Conservation (phyloP, 2,329 filamentous ascomycete genomes). For the Aspergillus pseudoglaucus region DNA sequence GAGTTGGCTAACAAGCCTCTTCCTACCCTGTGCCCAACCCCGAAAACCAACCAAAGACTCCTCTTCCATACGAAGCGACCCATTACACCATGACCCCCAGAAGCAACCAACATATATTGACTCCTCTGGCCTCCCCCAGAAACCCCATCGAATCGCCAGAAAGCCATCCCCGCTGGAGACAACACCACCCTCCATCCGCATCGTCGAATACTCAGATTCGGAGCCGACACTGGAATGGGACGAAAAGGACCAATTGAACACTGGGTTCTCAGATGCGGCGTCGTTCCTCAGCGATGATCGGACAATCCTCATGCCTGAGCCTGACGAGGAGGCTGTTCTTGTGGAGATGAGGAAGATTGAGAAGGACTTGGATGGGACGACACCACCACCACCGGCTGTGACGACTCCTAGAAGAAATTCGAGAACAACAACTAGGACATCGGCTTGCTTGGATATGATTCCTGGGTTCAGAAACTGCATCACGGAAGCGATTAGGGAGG, state of each 20-base stretch:
- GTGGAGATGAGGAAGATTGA: background rate
- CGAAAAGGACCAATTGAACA: background rate
- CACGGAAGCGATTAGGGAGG: background rate
- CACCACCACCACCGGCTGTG: background rate
- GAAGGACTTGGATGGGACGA: background rate
- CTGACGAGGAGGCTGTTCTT: background rate
- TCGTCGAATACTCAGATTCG: background rate
- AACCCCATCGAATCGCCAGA: background rate
- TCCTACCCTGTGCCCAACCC: background rate
- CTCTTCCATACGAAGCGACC: background rate
- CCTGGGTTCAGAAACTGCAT: background rate
- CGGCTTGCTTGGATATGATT: background rate
- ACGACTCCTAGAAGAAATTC: background rate
- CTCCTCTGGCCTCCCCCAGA: background rate
- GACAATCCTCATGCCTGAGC: background rate
- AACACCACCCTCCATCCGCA: background rate
- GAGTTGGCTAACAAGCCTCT: background rate
- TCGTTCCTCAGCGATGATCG: background rate
- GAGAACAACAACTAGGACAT: background rate
- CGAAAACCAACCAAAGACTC: background rate
- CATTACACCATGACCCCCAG: background rate
- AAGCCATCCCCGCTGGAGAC: background rate
- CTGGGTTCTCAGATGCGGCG: background rate
- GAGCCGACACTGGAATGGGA: background rate
- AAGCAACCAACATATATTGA: background rate